These are phyloP conservation scores for Wickerhamiella vanderwaltii DNA, from an alignment of 805 yeast genomes.

Conservation along the genomic window DNA sequence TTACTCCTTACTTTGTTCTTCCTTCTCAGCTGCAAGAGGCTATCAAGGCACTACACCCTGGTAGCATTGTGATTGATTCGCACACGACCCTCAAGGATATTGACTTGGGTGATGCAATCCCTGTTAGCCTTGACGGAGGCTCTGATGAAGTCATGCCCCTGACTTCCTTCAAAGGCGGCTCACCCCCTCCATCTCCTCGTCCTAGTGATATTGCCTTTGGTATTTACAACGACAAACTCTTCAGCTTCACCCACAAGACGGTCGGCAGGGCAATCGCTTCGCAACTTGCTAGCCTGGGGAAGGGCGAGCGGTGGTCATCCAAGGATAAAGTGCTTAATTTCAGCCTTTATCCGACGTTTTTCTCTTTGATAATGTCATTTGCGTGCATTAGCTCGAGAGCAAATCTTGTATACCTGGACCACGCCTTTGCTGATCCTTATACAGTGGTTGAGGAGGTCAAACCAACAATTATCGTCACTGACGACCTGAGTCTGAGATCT, in stretches of 20 bases:
- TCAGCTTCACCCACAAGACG: constrained; percentile 17
- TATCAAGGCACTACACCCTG: constrained; percentile 7
- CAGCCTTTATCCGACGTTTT: constrained; percentile 22
- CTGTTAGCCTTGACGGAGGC: constrained; percentile 3
- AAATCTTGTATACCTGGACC: constrained; percentile 17
- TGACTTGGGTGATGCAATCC: constrained; percentile 5
- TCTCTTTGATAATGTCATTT: constrained; percentile 23
- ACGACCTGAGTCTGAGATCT: constrained; percentile 25
- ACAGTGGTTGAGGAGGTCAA: constrained; percentile 16
- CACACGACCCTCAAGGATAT: neutral
- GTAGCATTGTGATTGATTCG: constrained; percentile 7
- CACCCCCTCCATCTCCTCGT: neutral
- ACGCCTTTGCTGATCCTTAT: constrained; percentile 17
- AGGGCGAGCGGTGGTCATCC: constrained; percentile 22
- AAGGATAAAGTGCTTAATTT: constrained; percentile 26
- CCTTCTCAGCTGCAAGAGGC: constrained; percentile 9
- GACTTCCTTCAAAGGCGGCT: neutral
- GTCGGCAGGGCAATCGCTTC: constrained; percentile 29
- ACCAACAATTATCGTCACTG: constrained; percentile 26
- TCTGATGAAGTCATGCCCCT: constrained; percentile 10
- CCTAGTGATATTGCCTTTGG: neutral
- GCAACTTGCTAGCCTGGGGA: constrained; percentile 27
- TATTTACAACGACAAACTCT: neutral
- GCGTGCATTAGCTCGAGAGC: constrained; percentile 25
- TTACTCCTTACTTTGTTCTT: constrained; percentile 4